Percentiles rank a stretch among this genome's conserved stretches.
Conservation (phyloP, 495 filamentous ascomycete genomes). For the Aspergillus steynii region DNA sequence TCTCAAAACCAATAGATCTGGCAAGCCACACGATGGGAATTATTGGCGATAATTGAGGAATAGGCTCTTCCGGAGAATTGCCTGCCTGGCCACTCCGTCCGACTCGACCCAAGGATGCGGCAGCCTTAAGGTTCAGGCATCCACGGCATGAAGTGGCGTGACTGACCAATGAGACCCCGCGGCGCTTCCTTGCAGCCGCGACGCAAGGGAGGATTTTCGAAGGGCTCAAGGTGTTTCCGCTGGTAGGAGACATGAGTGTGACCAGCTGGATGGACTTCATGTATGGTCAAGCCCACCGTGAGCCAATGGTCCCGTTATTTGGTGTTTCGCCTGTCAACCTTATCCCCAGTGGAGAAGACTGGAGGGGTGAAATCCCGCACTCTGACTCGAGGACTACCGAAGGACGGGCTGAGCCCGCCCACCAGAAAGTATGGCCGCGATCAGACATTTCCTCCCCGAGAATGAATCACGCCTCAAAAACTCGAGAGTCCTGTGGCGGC, state of each 20-base stretch:
- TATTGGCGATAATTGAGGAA: background rate
- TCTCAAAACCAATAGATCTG: background rate
- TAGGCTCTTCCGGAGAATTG: background rate
- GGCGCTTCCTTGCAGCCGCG: too few species aligned
- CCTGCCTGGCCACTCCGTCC: background rate
- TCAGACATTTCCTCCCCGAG: background rate
- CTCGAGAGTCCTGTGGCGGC: too few species aligned
- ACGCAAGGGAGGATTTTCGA: too few species aligned
- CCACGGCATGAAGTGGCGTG: background rate
- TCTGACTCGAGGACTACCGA: background rate
- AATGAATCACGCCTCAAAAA: background rate
- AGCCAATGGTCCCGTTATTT: background rate
- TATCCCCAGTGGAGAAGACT: slow-evolving; percentile 5
- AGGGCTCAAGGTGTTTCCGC: too few species aligned
- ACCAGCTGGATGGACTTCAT: background rate
- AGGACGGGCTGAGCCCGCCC: background rate
- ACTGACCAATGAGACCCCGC: too few species aligned
- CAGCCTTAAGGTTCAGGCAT: background rate
- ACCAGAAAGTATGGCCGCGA: background rate
- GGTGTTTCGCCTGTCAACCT: slow-evolving; percentile 7
- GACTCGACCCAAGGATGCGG: background rate
- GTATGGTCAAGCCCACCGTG: background rate
- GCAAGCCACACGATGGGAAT: background rate
- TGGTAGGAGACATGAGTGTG: too few species aligned
- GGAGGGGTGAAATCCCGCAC: background rate